Evolutionary conservation across 164 flowering plant species (phyloP).

Genomic region (Pachysandra terminalis): DNA sequence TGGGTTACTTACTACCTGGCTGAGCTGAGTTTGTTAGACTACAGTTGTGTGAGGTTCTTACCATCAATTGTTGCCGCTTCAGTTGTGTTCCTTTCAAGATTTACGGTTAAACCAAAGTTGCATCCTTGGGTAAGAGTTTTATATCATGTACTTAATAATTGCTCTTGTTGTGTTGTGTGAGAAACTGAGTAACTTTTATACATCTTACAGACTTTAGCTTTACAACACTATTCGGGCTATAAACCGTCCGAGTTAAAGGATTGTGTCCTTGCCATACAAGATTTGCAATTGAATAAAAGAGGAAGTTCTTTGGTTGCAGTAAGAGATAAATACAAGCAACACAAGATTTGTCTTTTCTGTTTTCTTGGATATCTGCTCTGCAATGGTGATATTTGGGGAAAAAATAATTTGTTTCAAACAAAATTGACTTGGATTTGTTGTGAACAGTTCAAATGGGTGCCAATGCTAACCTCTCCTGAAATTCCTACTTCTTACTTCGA

Average conservation of each 20-base stretch:
- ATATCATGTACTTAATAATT: not conserved
- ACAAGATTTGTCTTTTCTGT: slow-evolving; percentile 35
- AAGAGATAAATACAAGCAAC: slow-evolving; percentile 60
- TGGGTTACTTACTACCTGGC: slow-evolving; percentile 72
- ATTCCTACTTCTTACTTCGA: slow-evolving; percentile 47
- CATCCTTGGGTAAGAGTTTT: slow-evolving; percentile 67
- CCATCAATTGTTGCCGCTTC: slow-evolving; percentile 87
- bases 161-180: not conserved
- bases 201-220: slow-evolving; percentile 31
- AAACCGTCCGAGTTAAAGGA: slow-evolving; percentile 58
- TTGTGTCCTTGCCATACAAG: slow-evolving; percentile 55
- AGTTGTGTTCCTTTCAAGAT: slow-evolving; percentile 54
- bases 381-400: not conserved
- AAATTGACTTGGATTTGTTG: not conserved
- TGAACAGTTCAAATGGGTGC: slow-evolving; percentile 55
- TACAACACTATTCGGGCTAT: slow-evolving; percentile 47
- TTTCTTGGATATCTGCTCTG: not conserved
- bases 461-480: slow-evolving; percentile 42
- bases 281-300: slow-evolving; percentile 43
- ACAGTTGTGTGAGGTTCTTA: slow-evolving; percentile 53
- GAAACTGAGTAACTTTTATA: not conserved
- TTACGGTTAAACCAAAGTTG: slow-evolving; percentile 39
- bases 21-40: slow-evolving; percentile 76
- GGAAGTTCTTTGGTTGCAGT: slow-evolving; percentile 38
- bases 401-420: not conserved